Percentiles rank a stretch among this genome's conserved stretches.
Evolutionary conservation across 2,329 filamentous ascomycete genomes (phyloP).

Genomic region (Apiospora pterosperma): DNA sequence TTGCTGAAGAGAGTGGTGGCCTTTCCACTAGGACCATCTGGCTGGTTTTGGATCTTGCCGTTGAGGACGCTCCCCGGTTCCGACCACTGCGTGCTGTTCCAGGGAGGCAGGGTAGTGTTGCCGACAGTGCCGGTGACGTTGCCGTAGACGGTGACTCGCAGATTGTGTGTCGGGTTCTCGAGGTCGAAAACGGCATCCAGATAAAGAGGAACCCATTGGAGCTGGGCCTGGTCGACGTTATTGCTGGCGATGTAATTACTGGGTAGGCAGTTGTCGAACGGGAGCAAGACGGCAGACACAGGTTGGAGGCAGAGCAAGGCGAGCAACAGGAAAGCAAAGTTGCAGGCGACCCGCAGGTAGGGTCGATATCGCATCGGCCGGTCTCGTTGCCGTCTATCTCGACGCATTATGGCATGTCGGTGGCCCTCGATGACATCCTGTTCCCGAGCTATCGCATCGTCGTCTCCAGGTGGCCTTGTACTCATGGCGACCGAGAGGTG

Average conservation of each 20-base stretch:
- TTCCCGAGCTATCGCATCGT: neutral
- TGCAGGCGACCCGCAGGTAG: neutral
- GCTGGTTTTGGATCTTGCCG: constrained; percentile 74
- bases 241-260: constrained; percentile 52
- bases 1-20: constrained; percentile 71
- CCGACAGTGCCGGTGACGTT: constrained; percentile 78
- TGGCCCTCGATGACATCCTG: neutral
- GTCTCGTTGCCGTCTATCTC: neutral
- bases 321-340: constrained; percentile 24
- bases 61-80: constrained; percentile 55
- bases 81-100: constrained; percentile 57
- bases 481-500: neutral
- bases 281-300: constrained; percentile 62
- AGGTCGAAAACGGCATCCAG: constrained; percentile 74
- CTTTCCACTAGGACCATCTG: constrained; percentile 47
- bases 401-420: neutral
- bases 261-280: constrained; percentile 81
- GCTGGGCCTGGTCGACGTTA: constrained; percentile 42
- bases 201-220: constrained; percentile 78
- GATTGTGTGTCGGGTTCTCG: constrained; percentile 53
- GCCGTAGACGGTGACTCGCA: constrained; percentile 81
- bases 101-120: constrained; percentile 54
- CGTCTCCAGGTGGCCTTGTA: neutral
- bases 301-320: constrained; percentile 37
- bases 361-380: neutral